These are phyloP conservation scores for Ganoderma resinaceum DNA, from an alignment of 1,284 basidiomycete species.

Conservation along the genomic window DNA sequence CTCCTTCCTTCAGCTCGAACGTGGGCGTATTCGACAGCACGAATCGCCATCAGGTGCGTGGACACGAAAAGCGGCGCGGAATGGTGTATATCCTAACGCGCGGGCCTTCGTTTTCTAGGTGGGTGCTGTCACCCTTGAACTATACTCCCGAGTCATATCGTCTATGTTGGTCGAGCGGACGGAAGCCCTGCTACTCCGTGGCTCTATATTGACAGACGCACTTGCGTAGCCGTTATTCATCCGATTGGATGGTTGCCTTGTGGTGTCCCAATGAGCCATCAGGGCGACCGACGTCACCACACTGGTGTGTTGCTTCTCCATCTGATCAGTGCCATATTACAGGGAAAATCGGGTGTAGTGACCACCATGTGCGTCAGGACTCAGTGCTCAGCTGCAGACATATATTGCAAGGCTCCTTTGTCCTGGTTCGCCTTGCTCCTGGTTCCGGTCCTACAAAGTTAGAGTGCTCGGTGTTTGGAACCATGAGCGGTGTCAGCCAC, in stretches of 20 bases:
- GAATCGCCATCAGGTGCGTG: not conserved
- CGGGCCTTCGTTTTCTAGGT: not conserved
- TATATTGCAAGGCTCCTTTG: too few relatives aligned
- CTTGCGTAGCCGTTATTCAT: not conserved
- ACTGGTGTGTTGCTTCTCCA: not conserved
- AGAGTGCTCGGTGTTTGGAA: too few relatives aligned
- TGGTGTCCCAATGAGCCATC: not conserved
- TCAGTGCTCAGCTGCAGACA: not conserved
- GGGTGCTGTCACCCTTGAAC: slow-evolving; percentile 1
- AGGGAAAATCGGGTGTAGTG: not conserved
- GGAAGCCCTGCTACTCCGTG: not conserved
- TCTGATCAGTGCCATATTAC: not conserved
- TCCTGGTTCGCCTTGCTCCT: not conserved
- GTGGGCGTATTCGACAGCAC: not conserved
- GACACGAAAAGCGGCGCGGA: not conserved
- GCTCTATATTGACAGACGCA: not conserved
- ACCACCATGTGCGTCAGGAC: not conserved
- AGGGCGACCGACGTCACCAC: not conserved
- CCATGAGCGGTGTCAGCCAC: not conserved
- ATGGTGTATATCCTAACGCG: not conserved
- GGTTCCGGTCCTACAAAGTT: not conserved
- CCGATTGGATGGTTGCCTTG: not conserved
- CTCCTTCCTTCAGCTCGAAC: not conserved
- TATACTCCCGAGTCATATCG: not conserved
- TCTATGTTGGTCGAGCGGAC: not conserved